Conservation (phyloP, 805 yeast genomes). For the Wickerhamomyces sydowiorum region DNA sequence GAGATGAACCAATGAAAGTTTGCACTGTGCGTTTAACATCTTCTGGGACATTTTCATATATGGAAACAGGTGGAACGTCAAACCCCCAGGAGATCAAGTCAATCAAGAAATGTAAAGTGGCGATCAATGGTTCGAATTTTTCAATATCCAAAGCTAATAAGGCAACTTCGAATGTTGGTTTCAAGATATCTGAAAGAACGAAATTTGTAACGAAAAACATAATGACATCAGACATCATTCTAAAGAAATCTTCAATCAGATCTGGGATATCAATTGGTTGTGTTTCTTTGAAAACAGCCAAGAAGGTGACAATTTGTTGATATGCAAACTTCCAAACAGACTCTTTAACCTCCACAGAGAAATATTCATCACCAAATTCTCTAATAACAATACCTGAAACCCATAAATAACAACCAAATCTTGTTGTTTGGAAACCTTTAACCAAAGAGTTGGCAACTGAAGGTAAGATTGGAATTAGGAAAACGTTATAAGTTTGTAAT, state of each 20-base stretch:
- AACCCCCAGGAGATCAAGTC: conserved; percentile 86
- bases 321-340: conserved; percentile 72
- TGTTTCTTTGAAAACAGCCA: conserved; percentile 32
- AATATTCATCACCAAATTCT: conserved; percentile 60
- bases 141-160: conserved; percentile 48
- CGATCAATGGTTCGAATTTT: conserved; percentile 64
- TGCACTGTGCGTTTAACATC: conserved; percentile 45
- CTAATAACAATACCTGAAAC: conserved; percentile 78
- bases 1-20: conserved; percentile 38
- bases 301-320: conserved; percentile 58
- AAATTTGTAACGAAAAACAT: conserved; percentile 65
- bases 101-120: conserved; percentile 69
- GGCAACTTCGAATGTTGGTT: conserved; percentile 53
- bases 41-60: conserved; percentile 50
- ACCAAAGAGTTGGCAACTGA: conserved; percentile 62
- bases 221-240: conserved; percentile 71
- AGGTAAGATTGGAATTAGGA: conserved; percentile 52
- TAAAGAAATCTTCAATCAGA: conserved; percentile 78
- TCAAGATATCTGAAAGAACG: conserved; percentile 38
- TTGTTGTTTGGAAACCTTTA: conserved; percentile 62
- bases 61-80: conserved; percentile 72
- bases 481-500: conserved; percentile 55
- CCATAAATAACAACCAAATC: conserved; percentile 83
- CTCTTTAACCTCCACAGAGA: conserved; percentile 40
- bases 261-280: conserved; percentile 35